Conservation (phyloP, 1,284 basidiomycete genomes). For the Cystobasidium slooffiae region DNA sequence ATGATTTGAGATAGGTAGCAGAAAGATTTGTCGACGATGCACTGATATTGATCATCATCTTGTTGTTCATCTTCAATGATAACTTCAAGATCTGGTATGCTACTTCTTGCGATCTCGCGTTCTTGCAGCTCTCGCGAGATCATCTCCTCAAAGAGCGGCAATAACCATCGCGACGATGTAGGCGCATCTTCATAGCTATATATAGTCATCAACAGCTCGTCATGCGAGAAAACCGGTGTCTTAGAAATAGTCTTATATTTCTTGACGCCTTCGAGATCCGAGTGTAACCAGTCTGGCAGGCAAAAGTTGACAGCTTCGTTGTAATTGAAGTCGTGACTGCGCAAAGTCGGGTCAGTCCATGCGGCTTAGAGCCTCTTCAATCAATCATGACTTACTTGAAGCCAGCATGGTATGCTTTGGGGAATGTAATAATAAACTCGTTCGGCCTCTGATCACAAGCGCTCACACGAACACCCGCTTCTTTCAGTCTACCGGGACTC, state of each 20-base stretch:
- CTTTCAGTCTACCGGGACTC: slow-evolving; percentile 84
- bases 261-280: slow-evolving; percentile 82
- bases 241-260: slow-evolving; percentile 85
- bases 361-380: neutral
- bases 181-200: slow-evolving; percentile 91
- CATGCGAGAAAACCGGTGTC: slow-evolving; percentile 95
- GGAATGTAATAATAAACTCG: slow-evolving; percentile 97
- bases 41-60: slow-evolving; percentile 85
- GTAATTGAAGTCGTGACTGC: slow-evolving; percentile 72
- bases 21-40: slow-evolving; percentile 88
- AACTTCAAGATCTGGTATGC: slow-evolving; percentile 65
- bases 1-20: slow-evolving; percentile 92
- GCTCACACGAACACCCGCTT: slow-evolving; percentile 90
- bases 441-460: slow-evolving; percentile 96
- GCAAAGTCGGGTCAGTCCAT: neutral
- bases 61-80: slow-evolving; percentile 76
- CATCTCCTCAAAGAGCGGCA: slow-evolving; percentile 85
- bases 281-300: slow-evolving; percentile 89
- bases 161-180: slow-evolving; percentile 88
- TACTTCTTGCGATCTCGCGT: slow-evolving; percentile 64
- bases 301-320: slow-evolving; percentile 99
- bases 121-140: slow-evolving; percentile 76
- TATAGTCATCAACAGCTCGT: slow-evolving; percentile 93
- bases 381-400: slow-evolving; percentile 91
- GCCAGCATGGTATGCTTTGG: slow-evolving; percentile 97